A percentile compares a stretch with the other conserved stretches of the same genome.
Conservation (phyloP, 345 rosid genomes). For the Sonneratia alba region DNA sequence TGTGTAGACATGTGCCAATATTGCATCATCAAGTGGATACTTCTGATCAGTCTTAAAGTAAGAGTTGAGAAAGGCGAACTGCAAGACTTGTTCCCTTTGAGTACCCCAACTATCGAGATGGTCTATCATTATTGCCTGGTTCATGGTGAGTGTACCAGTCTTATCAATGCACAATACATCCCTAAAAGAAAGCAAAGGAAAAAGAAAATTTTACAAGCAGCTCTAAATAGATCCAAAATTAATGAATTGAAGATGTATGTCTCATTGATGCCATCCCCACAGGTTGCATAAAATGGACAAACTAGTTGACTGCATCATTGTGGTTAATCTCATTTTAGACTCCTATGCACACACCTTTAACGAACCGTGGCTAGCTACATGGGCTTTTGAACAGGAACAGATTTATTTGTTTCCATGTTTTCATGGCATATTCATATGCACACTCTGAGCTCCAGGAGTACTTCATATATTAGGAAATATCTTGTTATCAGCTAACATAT, state of each 20-base stretch:
- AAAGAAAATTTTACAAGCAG: neutral
- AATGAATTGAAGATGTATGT: neutral
- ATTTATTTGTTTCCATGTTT: neutral
- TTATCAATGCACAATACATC: conserved; percentile 64
- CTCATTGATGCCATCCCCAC: neutral
- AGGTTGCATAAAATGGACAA: no score
- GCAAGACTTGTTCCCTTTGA: conserved; percentile 41
- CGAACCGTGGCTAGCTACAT: no score
- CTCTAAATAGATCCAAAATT: neutral
- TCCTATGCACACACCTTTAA: no score
- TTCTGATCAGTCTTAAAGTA: conserved; percentile 70
- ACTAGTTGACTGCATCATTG: no score
- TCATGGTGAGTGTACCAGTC: conserved; percentile 71
- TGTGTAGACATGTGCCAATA: conserved; percentile 55
- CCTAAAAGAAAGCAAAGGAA: conserved; percentile 19
- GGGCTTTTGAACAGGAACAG: neutral
- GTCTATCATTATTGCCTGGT: conserved; percentile 43
- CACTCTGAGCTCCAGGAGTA: no score
- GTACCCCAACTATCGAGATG: conserved; percentile 49
- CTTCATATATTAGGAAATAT: no score
- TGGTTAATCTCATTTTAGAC: no score
- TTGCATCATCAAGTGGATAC: conserved; percentile 71
- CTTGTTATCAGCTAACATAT: no score
- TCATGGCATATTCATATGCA: no score
- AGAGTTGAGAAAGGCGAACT: conserved; percentile 52